Evolutionary conservation across 192 early-diverging fungal species (phyloP).

Genomic region (Obelidium mucronatum): DNA sequence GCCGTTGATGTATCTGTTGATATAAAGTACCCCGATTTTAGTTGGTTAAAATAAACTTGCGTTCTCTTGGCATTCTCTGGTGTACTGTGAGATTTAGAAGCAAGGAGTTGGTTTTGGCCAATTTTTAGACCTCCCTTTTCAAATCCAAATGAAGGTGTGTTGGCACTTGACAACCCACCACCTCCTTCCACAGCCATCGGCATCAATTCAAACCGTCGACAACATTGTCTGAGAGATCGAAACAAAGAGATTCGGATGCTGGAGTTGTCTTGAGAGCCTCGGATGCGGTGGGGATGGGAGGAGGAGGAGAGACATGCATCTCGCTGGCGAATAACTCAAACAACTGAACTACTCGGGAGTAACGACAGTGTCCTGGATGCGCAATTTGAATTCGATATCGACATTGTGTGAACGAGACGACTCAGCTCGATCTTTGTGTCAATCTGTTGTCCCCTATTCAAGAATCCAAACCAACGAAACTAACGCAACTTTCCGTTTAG

Average conservation of each 20-base stretch:
- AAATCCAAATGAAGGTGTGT: neutral
- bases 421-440: neutral
- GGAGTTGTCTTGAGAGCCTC: neutral
- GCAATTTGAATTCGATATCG: neutral
- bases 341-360: neutral
- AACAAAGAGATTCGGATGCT: neutral
- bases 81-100: no score
- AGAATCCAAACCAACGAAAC: neutral
- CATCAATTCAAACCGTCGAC: neutral
- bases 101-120: no score
- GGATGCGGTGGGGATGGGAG: neutral
- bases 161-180: neutral
- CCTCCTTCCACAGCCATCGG: neutral
- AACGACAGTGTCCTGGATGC: neutral
- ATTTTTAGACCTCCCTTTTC: neutral
- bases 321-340: neutral
- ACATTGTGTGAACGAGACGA: no score
- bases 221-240: neutral
- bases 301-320: neutral
- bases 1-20: neutral
- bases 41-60: neutral
- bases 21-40: neutral
- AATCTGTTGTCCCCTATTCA: neutral
- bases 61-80: no score
- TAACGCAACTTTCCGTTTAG: constrained; percentile 52